A percentile compares a stretch with the other conserved stretches of the same genome.
Evolutionary conservation across 768 basidiomycete genomes (phyloP).

Genomic region (Leccinellum rugosiceps): DNA sequence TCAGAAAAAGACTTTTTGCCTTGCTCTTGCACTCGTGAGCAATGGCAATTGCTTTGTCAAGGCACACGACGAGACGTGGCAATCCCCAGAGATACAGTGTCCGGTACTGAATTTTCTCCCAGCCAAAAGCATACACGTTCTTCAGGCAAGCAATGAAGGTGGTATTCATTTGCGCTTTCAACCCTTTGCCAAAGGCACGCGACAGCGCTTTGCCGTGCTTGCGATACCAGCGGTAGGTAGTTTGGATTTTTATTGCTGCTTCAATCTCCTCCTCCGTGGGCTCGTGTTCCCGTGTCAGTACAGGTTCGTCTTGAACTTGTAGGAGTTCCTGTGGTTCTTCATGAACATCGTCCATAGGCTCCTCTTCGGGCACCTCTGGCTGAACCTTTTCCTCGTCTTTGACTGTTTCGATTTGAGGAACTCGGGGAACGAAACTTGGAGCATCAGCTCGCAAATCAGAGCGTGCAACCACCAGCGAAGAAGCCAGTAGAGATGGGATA

Average conservation of each 20-base stretch:
- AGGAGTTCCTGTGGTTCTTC: constrained; percentile 12
- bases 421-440: constrained; percentile 17
- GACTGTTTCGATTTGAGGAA: not conserved
- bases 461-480: constrained; percentile 11
- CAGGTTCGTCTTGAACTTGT: constrained; percentile 11
- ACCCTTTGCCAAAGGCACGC: constrained; percentile 12
- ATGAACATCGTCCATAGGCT: constrained; percentile 2
- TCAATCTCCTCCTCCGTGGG: constrained; percentile 26
- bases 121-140: constrained; percentile 24
- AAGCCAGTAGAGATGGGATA: constrained; percentile 28
- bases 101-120: constrained; percentile 34
- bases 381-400: constrained; percentile 1
- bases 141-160: constrained; percentile 30
- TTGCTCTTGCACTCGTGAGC: constrained; percentile 29
- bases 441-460: constrained; percentile 15
- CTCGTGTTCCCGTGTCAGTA: constrained; percentile 14
- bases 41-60: constrained; percentile 33
- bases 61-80: constrained; percentile 40
- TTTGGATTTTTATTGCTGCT: constrained; percentile 25
- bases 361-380: not conserved
- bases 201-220: not conserved
- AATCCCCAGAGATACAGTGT: constrained; percentile 36
- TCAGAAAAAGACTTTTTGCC: constrained; percentile 29
- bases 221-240: constrained; percentile 10
- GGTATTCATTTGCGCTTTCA: constrained; percentile 18